Conservation (phyloP, 352 stramenopile genomes). For the Saprolegnia parasitica region DNA sequence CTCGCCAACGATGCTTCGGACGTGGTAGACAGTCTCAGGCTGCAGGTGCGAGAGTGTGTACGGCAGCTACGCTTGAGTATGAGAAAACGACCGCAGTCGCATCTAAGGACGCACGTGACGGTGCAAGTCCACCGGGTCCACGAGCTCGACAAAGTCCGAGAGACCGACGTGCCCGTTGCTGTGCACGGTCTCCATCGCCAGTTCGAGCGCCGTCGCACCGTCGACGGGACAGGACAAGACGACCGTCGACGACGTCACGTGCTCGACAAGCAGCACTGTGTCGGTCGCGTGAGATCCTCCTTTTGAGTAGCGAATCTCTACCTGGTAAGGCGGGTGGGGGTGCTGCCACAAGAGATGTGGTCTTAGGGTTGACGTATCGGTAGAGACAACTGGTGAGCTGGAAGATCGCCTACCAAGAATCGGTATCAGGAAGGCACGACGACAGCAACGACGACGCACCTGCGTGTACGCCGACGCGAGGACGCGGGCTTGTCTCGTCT, state of each 20-base stretch:
- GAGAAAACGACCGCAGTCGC: constrained; percentile 1
- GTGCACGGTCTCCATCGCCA: neutral
- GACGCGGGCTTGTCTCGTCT: constrained; percentile 9
- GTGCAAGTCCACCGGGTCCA: neutral
- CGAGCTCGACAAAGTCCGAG: constrained; percentile 9
- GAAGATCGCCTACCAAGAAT: too few species aligned
- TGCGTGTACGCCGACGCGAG: constrained; percentile 11
- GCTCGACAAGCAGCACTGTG: constrained; percentile 7
- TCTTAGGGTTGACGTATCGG: neutral
- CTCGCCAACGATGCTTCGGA: constrained; percentile 26
- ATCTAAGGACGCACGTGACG: neutral
- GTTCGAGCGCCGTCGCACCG: neutral
- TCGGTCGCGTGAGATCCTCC: neutral
- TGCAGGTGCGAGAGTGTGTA: constrained; percentile 41
- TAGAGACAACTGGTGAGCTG: neutral
- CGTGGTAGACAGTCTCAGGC: constrained; percentile 43
- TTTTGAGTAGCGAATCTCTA: neutral
- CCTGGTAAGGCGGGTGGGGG: neutral
- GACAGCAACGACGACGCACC: neutral
- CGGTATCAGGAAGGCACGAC: too few species aligned
- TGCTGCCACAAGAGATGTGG: neutral
- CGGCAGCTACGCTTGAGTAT: neutral
- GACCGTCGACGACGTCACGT: constrained; percentile 7
- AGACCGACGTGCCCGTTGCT: neutral
- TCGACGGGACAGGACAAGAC: neutral